Evolutionary conservation across 1,284 basidiomycete genomes (phyloP).

Genomic region (Boletus smithii): DNA sequence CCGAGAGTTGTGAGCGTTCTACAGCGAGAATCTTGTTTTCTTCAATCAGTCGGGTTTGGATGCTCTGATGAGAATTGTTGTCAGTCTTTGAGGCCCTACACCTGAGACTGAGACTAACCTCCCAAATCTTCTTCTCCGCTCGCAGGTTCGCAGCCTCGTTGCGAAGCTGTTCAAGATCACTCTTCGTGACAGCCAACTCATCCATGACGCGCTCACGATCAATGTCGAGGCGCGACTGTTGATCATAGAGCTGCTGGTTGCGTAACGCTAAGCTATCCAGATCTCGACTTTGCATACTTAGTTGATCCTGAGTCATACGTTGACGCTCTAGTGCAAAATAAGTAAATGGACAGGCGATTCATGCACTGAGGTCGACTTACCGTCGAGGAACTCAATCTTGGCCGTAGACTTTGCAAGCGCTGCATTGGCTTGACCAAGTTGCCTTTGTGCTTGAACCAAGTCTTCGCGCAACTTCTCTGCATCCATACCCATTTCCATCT

Average conservation of each 20-base stretch:
- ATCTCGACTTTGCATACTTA: slow-evolving; percentile 53
- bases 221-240: slow-evolving; percentile 64
- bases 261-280: slow-evolving; percentile 59
- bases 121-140: slow-evolving; percentile 91
- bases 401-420: slow-evolving; percentile 79
- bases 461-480: slow-evolving; percentile 70
- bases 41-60: slow-evolving; percentile 75
- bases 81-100: neutral
- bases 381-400: slow-evolving; percentile 69
- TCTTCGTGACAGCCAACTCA: slow-evolving; percentile 56
- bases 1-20: slow-evolving; percentile 81
- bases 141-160: slow-evolving; percentile 83
- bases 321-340: slow-evolving; percentile 51
- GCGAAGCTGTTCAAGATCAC: slow-evolving; percentile 67
- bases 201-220: slow-evolving; percentile 62
- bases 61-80: slow-evolving; percentile 47
- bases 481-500: slow-evolving; percentile 76
- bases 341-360: neutral
- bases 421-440: slow-evolving; percentile 62
- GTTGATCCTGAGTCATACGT: slow-evolving; percentile 62
- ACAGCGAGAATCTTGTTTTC: slow-evolving; percentile 79
- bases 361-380: slow-evolving; percentile 39
- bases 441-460: slow-evolving; percentile 58
- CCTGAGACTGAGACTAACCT: slow-evolving; percentile 48
- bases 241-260: slow-evolving; percentile 66